Evolutionary conservation across 192 early-diverging fungal species (phyloP).

Genomic region (Coemansia erecta): DNA sequence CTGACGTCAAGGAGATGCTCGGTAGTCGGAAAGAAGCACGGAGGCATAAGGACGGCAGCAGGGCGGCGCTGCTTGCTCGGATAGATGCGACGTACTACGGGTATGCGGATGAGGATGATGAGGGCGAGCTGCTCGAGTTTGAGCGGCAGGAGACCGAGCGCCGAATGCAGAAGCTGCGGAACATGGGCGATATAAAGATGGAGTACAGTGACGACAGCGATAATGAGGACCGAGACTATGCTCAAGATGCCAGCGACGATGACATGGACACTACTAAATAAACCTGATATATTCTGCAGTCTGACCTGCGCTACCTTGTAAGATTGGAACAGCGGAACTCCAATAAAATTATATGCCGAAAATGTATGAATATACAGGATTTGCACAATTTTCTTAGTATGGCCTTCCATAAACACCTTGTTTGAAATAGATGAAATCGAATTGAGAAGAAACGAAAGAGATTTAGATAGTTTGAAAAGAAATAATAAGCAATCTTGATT

Average conservation of each 20-base stretch:
- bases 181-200: constrained; percentile 28
- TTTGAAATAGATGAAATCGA: no score
- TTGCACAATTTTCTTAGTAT: no score
- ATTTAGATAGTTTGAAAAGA: no score
- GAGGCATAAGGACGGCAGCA: constrained; percentile 55
- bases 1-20: constrained; percentile 90
- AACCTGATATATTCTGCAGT: no score
- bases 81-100: constrained; percentile 96
- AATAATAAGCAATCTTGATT: no score
- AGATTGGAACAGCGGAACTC: no score
- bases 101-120: constrained; percentile 88
- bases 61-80: constrained; percentile 69
- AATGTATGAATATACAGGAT: no score
- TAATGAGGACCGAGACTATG: background rate
- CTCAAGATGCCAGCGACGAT: background rate
- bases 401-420: no score
- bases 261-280: background rate
- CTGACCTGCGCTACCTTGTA: no score
- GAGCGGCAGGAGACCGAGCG: constrained; percentile 64
- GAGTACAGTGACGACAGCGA: constrained; percentile 1
- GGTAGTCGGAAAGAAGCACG: constrained; percentile 58
- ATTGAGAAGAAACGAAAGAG: no score
- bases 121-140: constrained; percentile 76
- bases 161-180: constrained; percentile 26
- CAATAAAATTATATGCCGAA: no score